Conservation (phyloP, 345 rosid species). For the Euphorbia peplus region DNA sequence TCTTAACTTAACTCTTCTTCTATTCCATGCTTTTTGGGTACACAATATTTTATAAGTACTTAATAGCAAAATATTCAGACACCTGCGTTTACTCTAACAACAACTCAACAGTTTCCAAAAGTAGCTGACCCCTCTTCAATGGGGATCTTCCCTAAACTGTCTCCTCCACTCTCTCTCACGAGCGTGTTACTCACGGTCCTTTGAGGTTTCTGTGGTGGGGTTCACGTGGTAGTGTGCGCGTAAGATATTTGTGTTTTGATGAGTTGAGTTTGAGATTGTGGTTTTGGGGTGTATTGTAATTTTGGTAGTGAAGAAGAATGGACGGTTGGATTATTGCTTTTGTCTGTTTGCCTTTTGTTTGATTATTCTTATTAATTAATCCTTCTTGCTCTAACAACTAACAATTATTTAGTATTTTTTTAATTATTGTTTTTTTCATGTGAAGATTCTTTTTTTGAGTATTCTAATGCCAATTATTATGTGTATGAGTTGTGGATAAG, state of each 20-base stretch:
- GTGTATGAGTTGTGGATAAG: background rate
- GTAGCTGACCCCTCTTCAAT: constrained; percentile 18
- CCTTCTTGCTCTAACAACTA: background rate
- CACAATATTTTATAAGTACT: background rate
- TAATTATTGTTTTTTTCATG: background rate
- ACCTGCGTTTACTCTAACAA: constrained; percentile 28
- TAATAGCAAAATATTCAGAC: constrained; percentile 20
- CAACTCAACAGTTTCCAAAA: constrained; percentile 38
- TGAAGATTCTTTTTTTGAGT: background rate
- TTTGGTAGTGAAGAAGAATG: constrained; percentile 1
- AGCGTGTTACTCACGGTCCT: background rate
- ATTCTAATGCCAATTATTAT: background rate
- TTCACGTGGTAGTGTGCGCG: background rate
- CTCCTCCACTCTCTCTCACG: constrained; percentile 19
- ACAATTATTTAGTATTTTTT: background rate
- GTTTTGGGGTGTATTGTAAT: background rate
- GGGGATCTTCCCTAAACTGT: constrained; percentile 11
- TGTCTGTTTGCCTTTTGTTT: constrained; percentile 5
- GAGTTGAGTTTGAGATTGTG: background rate
- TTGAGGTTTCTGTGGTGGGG: too few relatives aligned
- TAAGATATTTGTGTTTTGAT: background rate
- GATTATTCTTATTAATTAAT: constrained; percentile 5
- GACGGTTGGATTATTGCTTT: constrained; percentile 10
- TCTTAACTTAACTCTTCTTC: too few relatives aligned
- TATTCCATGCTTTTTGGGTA: constrained; percentile 41